Percentiles rank a stretch among this genome's conserved stretches.
phyloP scores from a whole-genome alignment of 2,329 filamentous ascomycete genomes.

The Teratosphaeria nubilosa region DNA sequence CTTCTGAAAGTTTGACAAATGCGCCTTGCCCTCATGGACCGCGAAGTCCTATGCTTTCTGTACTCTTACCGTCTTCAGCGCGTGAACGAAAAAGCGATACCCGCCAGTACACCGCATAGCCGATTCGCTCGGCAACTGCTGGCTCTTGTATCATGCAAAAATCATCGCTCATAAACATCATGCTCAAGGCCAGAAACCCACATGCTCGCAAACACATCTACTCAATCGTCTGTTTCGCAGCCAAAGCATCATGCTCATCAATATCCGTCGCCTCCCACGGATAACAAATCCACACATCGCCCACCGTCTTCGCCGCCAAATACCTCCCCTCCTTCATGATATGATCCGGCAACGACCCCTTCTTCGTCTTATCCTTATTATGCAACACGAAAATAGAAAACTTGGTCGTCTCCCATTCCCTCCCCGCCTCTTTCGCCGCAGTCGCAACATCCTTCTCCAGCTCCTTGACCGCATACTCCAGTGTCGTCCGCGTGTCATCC shows the following conservation, averaged over 20 bases:
- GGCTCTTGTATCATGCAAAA: not conserved
- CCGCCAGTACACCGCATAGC: not conserved
- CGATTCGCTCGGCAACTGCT: not conserved
- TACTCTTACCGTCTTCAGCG: not conserved
- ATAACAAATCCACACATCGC: constrained; percentile 98
- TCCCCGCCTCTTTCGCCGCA: constrained; percentile 63
- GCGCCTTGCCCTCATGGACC: not conserved
- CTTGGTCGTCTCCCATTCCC: constrained; percentile 62
- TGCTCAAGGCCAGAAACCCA: not conserved
- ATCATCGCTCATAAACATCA: not conserved
- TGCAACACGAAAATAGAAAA: constrained; percentile 96
- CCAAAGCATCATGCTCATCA: constrained; percentile 74
- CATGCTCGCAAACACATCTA: not conserved
- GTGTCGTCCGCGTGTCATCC: constrained; percentile 85
- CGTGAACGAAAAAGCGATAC: not conserved
- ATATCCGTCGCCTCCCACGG: constrained; percentile 97
- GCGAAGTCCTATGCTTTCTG: not conserved
- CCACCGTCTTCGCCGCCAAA: constrained; percentile 73
- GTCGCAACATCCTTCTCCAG: constrained; percentile 86
- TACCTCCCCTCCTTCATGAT: constrained; percentile 69
- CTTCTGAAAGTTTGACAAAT: no score
- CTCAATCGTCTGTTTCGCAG: constrained; percentile 29
- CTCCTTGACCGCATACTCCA: constrained; percentile 89
- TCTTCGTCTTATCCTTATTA: constrained; percentile 97
- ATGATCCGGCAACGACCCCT: constrained; percentile 68